Percentiles rank a stretch among this genome's conserved stretches.
Evolutionary conservation across 768 basidiomycete species (phyloP).

Genomic region (Hygrocybe coccinea): DNA sequence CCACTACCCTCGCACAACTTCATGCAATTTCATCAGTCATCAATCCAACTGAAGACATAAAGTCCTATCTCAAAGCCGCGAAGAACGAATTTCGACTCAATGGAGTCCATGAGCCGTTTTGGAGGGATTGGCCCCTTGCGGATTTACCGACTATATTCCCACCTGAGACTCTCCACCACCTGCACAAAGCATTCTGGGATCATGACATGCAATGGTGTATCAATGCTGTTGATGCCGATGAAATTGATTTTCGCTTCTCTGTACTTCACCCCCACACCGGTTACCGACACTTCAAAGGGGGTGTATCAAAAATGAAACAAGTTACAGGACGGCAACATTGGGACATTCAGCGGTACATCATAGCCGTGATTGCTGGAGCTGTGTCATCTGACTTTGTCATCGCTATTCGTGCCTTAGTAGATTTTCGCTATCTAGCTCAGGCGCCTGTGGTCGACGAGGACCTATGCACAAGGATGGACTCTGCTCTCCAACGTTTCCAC

Average conservation of each 20-base stretch:
- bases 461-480: constrained; percentile 3
- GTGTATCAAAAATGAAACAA: constrained; percentile 24
- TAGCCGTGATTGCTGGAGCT: constrained; percentile 13
- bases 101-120: constrained; percentile 18
- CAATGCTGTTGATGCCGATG: constrained; percentile 10
- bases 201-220: constrained; percentile 8
- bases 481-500: constrained; percentile 22
- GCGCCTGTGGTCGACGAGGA: constrained; percentile 5
- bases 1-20: constrained; percentile 9
- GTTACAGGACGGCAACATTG: constrained; percentile 24
- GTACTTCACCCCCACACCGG: no score
- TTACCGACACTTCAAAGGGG: no score
- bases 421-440: constrained; percentile 11
- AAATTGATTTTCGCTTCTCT: no score
- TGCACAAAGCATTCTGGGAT: constrained; percentile 9
- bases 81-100: constrained; percentile 7
- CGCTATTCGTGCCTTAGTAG: constrained; percentile 7
- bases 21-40: not conserved
- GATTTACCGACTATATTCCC: constrained; percentile 23
- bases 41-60: constrained; percentile 4
- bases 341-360: constrained; percentile 20
- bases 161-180: no score
- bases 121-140: constrained; percentile 21
- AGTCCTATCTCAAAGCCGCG: not conserved
- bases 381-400: constrained; percentile 8